These are phyloP conservation scores for Novymonas esmeraldas DNA, from an alignment of 208 protist species.

Conservation along the genomic window DNA sequence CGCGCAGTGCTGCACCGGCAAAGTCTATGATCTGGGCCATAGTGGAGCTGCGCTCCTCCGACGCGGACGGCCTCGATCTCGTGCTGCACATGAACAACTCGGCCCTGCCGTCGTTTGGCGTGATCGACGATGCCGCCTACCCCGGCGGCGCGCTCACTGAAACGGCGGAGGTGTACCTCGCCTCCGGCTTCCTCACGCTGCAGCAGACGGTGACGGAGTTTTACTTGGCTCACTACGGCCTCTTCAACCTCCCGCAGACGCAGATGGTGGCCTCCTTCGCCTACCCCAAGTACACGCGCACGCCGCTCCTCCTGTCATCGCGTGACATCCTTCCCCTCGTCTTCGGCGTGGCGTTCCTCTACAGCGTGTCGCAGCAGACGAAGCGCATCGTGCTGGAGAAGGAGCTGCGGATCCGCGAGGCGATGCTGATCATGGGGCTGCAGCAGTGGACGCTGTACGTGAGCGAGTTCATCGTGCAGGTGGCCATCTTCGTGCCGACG, in stretches of 20 bases:
- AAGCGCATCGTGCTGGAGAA: slow-evolving; percentile 73
- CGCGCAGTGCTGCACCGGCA: background rate
- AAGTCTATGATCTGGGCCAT: slow-evolving; percentile 24
- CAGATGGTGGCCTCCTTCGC: slow-evolving; percentile 33
- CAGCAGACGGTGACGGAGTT: slow-evolving; percentile 30
- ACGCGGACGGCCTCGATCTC: slow-evolving; percentile 24
- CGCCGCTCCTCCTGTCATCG: slow-evolving; percentile 28
- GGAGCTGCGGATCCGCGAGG: slow-evolving; percentile 70
- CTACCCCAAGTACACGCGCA: slow-evolving; percentile 27
- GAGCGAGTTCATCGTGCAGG: slow-evolving; percentile 40
- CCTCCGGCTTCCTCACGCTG: slow-evolving; percentile 35
- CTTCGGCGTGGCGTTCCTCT: slow-evolving; percentile 63
- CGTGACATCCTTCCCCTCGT: slow-evolving; percentile 45
- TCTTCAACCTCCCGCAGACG: background rate
- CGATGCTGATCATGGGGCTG: slow-evolving; percentile 85
- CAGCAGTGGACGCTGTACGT: slow-evolving; percentile 47
- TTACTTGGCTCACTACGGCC: slow-evolving; percentile 14
- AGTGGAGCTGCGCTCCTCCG: slow-evolving; percentile 21
- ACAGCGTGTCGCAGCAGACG: slow-evolving; percentile 54
- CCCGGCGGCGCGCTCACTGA: slow-evolving; percentile 18
- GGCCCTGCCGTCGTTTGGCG: slow-evolving; percentile 19
- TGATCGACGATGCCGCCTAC: slow-evolving; percentile 16
- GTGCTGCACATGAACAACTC: slow-evolving; percentile 35
- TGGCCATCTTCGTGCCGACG: slow-evolving; percentile 46
- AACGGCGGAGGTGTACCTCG: slow-evolving; percentile 24